A percentile compares a stretch with the other conserved stretches of the same genome.
phyloP scores from a whole-genome alignment of 495 filamentous ascomycete genomes.

The Aspergillus nanangensis region DNA sequence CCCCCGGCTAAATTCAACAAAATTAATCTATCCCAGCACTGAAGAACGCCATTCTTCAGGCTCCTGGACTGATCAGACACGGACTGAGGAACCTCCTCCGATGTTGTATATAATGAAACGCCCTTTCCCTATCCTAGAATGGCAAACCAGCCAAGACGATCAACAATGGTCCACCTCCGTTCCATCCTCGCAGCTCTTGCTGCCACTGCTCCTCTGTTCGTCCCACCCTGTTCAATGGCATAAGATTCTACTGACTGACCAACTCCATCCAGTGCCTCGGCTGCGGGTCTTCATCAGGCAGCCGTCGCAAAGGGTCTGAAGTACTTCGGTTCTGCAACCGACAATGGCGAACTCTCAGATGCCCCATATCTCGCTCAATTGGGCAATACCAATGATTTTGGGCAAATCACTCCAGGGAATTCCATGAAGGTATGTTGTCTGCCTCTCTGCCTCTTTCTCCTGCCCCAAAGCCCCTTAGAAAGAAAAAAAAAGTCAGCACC shows the following conservation, averaged over 20 bases:
- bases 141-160: constrained; percentile 4
- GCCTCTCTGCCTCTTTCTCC: constrained; percentile 3
- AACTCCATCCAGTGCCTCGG: constrained; percentile 14
- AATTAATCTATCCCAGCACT: background rate
- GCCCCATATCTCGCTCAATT: constrained; percentile 39
- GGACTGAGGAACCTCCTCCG: background rate
- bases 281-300: constrained; percentile 42
- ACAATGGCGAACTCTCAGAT: constrained; percentile 51
- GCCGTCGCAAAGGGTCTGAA: constrained; percentile 45
- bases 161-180: constrained; percentile 19
- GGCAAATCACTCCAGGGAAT: constrained; percentile 56
- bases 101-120: background rate
- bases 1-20: background rate
- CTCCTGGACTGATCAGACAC: too few species aligned
- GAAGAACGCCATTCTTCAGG: background rate
- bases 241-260: background rate
- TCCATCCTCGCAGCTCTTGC: constrained; percentile 19
- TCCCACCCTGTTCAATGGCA: too few species aligned
- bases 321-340: constrained; percentile 59
- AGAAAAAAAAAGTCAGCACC: too few species aligned
- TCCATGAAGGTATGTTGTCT: constrained; percentile 41
- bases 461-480: too few species aligned
- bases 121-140: background rate
- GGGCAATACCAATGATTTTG: constrained; percentile 51
- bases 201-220: constrained; percentile 19